Conservation (phyloP, 331 rosid genomes). For the Dryas integrifolia region DNA sequence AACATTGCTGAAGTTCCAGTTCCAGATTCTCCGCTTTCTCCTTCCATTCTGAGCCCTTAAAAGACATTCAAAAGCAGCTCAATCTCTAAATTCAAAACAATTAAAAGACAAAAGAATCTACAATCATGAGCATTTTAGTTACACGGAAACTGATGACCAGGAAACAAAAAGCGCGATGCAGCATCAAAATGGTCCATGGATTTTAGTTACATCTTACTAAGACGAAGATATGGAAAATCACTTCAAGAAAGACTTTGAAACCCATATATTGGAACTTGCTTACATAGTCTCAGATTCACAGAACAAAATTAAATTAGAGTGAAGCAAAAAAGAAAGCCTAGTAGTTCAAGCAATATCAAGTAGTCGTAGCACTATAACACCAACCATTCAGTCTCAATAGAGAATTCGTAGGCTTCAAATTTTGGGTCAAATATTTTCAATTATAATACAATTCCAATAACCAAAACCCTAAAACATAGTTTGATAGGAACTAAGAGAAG, state of each 20-base stretch:
- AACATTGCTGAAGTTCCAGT: slow-evolving; percentile 82
- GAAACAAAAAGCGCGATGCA: neutral
- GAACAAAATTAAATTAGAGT: too few relatives aligned
- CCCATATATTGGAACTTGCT: too few relatives aligned
- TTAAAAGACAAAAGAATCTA: neutral
- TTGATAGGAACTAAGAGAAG: neutral
- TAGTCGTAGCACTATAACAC: too few relatives aligned
- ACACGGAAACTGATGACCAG: neutral
- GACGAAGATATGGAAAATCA: too few relatives aligned
- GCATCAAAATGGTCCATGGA: neutral
- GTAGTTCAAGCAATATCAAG: too few relatives aligned
- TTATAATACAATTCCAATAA: neutral
- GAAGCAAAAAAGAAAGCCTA: too few relatives aligned
- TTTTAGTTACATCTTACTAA: too few relatives aligned
- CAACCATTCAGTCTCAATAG: neutral
- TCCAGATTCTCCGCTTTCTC: slow-evolving; percentile 76
- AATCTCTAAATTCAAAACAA: slow-evolving; percentile 12
- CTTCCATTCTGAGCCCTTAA: slow-evolving; percentile 89
- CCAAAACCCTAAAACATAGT: neutral
- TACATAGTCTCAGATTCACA: too few relatives aligned
- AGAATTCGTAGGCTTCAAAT: neutral
- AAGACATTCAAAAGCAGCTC: slow-evolving; percentile 21
- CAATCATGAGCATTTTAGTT: neutral
- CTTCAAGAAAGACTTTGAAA: too few relatives aligned
- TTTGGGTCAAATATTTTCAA: neutral